Conservation (phyloP, 148 eudicot genomes). For the Amaranthus cruentus region DNA sequence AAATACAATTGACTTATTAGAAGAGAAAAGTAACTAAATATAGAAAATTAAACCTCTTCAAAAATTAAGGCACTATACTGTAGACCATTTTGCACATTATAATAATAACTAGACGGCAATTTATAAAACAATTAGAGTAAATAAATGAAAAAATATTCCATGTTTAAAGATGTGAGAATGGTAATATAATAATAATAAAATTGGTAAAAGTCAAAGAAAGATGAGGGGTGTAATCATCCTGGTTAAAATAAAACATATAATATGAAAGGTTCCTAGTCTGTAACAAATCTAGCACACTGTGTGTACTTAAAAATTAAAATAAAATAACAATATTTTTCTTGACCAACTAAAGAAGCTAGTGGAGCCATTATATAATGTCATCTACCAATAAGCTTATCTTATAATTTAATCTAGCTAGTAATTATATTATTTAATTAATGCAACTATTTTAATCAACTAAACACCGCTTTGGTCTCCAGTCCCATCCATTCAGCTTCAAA, state of each 20-base stretch:
- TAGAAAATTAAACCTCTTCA: too few species aligned
- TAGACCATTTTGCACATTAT: too few species aligned
- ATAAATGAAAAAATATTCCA: conserved; percentile 27
- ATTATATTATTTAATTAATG: conserved; percentile 7
- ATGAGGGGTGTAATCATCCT: conserved; percentile 52
- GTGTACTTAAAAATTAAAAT: conserved; percentile 25
- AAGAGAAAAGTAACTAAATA: too few species aligned
- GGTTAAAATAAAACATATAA: background rate
- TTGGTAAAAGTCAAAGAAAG: conserved; percentile 67
- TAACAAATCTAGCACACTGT: conserved; percentile 58
- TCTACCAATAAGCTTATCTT: conserved; percentile 36
- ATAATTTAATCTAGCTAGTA: background rate
- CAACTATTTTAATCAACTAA: background rate
- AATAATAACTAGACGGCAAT: too few species aligned
- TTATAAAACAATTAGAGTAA: too few species aligned
- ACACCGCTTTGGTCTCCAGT: conserved; percentile 52
- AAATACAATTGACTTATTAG: too few species aligned
- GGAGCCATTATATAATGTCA: conserved; percentile 54
- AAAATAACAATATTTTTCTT: conserved; percentile 36
- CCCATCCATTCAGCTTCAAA: conserved; percentile 50
- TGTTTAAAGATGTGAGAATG: conserved; percentile 36
- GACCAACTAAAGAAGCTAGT: conserved; percentile 57
- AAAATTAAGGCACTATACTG: too few species aligned
- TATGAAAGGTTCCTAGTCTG: conserved; percentile 34
- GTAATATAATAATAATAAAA: conserved; percentile 26